phyloP scores from a whole-genome alignment of 768 basidiomycete genomes.

The Trametes maxima region DNA sequence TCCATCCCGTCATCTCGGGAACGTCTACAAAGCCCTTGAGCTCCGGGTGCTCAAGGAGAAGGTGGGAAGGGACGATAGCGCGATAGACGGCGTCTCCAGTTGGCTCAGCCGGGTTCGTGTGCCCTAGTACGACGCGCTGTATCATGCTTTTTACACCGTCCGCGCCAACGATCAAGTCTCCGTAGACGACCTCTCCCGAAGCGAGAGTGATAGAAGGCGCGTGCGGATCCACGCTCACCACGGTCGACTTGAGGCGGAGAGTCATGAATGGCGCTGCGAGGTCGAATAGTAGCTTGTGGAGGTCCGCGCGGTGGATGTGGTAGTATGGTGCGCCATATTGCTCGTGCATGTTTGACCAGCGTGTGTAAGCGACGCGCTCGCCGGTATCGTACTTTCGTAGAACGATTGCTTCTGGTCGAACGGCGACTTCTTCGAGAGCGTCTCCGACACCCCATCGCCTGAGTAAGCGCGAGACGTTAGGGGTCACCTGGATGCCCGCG shows the following conservation, averaged over 20 bases:
- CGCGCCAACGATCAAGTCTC: slow-evolving; percentile 42
- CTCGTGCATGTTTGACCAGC: slow-evolving; percentile 36
- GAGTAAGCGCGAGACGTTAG: slow-evolving; percentile 42
- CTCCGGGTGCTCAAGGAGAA: slow-evolving; percentile 53
- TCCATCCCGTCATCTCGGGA: slow-evolving; percentile 60
- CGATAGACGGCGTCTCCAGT: slow-evolving; percentile 70
- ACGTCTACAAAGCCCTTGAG: slow-evolving; percentile 51
- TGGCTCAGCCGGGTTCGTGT: slow-evolving; percentile 44
- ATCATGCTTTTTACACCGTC: slow-evolving; percentile 52
- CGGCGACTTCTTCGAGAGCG: slow-evolving; percentile 35
- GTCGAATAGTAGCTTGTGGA: slow-evolving; percentile 43
- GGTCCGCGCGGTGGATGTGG: slow-evolving; percentile 47
- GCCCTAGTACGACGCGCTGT: slow-evolving; percentile 51
- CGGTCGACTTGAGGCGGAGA: slow-evolving; percentile 37
- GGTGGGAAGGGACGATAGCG: slow-evolving; percentile 48
- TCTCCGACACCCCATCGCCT: slow-evolving; percentile 42
- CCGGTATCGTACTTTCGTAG: slow-evolving; percentile 41
- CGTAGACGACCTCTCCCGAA: slow-evolving; percentile 38
- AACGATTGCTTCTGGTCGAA: slow-evolving; percentile 42
- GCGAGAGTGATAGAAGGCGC: slow-evolving; percentile 38
- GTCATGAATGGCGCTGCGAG: slow-evolving; percentile 36
- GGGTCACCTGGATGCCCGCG: slow-evolving; percentile 46
- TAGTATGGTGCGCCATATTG: slow-evolving; percentile 44
- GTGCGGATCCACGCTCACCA: slow-evolving; percentile 36
- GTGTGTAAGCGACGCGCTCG: slow-evolving; percentile 41